These are phyloP conservation scores for Coniochaeta sp. DNA, from an alignment of 2,329 filamentous ascomycete species.

Conservation along the genomic window DNA sequence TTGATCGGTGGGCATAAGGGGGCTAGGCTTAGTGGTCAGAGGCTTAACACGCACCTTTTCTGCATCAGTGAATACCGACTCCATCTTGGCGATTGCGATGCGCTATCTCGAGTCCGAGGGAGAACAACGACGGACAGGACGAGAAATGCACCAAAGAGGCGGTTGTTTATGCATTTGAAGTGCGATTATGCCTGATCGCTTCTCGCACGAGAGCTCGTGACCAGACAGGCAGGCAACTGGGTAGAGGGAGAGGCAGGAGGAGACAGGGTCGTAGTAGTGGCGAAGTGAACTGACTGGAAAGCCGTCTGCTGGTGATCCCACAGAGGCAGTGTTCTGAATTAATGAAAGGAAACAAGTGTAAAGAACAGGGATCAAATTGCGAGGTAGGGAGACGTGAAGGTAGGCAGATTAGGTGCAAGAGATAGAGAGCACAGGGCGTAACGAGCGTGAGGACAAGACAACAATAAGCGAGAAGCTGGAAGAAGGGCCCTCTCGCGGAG, in stretches of 20 bases:
- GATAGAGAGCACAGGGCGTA: not conserved
- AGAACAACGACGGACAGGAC: constrained; percentile 8
- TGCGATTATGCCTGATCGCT: constrained; percentile 10
- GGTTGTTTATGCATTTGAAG: constrained; percentile 15
- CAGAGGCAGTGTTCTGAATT: not conserved
- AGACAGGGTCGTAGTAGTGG: constrained; percentile 14
- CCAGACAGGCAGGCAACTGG: constrained; percentile 3
- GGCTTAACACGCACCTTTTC: constrained; percentile 39
- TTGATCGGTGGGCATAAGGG: constrained; percentile 4
- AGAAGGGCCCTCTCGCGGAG: not conserved
- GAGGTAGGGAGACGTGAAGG: not conserved
- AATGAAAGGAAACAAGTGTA: not conserved
- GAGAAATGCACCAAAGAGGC: constrained; percentile 6
- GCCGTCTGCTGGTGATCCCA: not conserved
- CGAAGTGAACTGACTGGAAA: constrained; percentile 12
- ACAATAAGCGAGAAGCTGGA: not conserved
- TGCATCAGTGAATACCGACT: constrained; percentile 37
- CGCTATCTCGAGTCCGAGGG: constrained; percentile 8
- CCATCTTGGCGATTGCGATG: constrained; percentile 24
- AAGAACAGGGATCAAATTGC: not conserved
- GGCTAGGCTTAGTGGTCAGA: not conserved
- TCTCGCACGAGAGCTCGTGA: constrained; percentile 12
- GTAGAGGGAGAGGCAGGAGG: not conserved
- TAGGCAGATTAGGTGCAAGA: not conserved
- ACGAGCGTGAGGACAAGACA: not conserved